These are phyloP conservation scores for Termitomyces sp. DNA, from an alignment of 768 basidiomycete genomes.

Conservation along the genomic window DNA sequence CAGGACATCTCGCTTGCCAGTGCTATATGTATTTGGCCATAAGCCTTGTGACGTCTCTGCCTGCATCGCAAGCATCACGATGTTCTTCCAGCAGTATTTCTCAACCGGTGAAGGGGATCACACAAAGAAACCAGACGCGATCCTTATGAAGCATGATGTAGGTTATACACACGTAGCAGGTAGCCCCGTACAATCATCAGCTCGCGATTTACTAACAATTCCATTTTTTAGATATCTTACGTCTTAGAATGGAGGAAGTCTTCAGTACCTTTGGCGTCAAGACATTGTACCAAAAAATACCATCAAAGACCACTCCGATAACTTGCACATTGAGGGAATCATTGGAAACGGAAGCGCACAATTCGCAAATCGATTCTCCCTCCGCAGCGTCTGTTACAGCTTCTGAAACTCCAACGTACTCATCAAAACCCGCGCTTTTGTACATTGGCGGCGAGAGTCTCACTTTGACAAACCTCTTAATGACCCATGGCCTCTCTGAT, in stretches of 20 bases:
- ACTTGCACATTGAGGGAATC: background rate
- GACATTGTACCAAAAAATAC: constrained; percentile 33
- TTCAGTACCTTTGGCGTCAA: constrained; percentile 19
- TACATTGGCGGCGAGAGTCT: constrained; percentile 79
- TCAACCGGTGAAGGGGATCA: background rate
- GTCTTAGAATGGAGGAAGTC: constrained; percentile 19
- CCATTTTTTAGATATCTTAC: constrained; percentile 26
- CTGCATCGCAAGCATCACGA: constrained; percentile 39
- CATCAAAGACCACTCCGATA: constrained; percentile 16
- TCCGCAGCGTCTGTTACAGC: constrained; percentile 1
- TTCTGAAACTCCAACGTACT: constrained; percentile 3
- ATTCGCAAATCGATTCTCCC: background rate
- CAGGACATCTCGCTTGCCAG: constrained; percentile 84
- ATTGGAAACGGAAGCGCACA: background rate
- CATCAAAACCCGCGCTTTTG: constrained; percentile 26
- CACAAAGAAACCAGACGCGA: constrained; percentile 17
- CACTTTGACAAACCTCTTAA: constrained; percentile 76
- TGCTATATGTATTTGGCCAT: constrained; percentile 87
- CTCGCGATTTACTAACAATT: background rate
- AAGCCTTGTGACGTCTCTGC: constrained; percentile 52
- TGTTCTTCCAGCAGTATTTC: constrained; percentile 20
- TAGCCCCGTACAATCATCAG: constrained; percentile 17
- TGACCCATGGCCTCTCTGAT: constrained; percentile 66
- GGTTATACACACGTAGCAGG: constrained; percentile 67
- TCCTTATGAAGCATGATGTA: constrained; percentile 73